Percentiles rank a stretch among this genome's conserved stretches.
Conservation (phyloP, 1,284 basidiomycete species). For the Phylloboletellus chloephorus region DNA sequence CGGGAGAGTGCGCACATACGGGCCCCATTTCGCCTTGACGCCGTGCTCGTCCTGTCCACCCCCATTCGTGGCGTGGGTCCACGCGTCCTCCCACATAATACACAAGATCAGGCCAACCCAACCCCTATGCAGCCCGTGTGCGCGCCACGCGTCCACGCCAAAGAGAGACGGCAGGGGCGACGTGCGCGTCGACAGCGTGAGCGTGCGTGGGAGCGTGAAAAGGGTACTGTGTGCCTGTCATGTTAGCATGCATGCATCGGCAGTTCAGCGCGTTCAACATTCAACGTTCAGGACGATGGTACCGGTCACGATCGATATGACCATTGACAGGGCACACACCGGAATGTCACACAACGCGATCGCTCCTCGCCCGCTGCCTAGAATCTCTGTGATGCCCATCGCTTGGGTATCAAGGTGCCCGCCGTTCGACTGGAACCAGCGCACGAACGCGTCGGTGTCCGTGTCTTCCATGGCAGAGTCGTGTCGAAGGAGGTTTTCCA, state of each 20-base stretch:
- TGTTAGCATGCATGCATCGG: too few relatives aligned
- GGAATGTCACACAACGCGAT: conserved; percentile 68
- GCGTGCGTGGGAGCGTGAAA: conserved; percentile 76
- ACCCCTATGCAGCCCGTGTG: conserved; percentile 54
- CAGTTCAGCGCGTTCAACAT: too few relatives aligned
- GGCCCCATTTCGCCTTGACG: conserved; percentile 35
- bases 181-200: conserved; percentile 79
- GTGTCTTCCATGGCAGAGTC: conserved; percentile 6
- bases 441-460: conserved; percentile 30
- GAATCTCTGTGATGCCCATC: conserved; percentile 48
- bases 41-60: conserved; percentile 36
- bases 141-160: conserved; percentile 58
- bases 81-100: conserved; percentile 90
- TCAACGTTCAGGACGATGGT: not conserved
- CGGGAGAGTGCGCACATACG: conserved; percentile 53
- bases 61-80: conserved; percentile 15
- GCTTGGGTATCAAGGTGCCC: conserved; percentile 40
- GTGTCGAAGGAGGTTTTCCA: not conserved
- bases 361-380: conserved; percentile 63
- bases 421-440: conserved; percentile 41
- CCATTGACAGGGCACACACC: conserved; percentile 37
- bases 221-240: conserved; percentile 64
- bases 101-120: conserved; percentile 89
- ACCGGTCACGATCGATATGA: not conserved
- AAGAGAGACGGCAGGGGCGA: conserved; percentile 59